Evolutionary conservation across 2,329 filamentous ascomycete genomes (phyloP), one percentile per base, ranked within the genome.

Genomic region (Microdochium nivale): DNA sequence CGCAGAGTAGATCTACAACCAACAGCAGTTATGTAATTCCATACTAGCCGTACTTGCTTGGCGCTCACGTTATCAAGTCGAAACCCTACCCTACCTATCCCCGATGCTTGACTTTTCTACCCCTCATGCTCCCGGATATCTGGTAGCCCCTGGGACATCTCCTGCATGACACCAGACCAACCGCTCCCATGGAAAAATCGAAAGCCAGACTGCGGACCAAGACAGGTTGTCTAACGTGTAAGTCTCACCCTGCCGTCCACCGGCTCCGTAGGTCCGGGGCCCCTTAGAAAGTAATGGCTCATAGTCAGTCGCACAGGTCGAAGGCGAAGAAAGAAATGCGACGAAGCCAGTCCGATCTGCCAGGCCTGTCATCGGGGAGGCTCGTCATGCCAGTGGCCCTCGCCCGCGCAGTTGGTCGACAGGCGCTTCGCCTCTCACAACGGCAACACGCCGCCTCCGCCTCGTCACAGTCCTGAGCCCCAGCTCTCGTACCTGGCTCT

Each of bases 321-420:
- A 8, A 3, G 19, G 4, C 40, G 40, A 7, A 44, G 19, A 19
- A 44, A 44, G 40, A 44, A 44, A 44, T 44, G 40, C 40, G 13
- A 24, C 13, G 40, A 44, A 23, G 19, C 3, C 16, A 60, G 32
- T 58, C 58, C 1, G 55, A 56, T 27, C 50, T 63, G 3, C 56
- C 57, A 1, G 33, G 50, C 11, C 50, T 62, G 5, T 19, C 16
- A 21, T 3, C 5, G 13, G 3, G 19, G 3, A 3, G 16, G 40
- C 21, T 19, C 16, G 21, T 2, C 3, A 7, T 44, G 40, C 19
- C 40, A 44, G 19, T 44, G 40, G 40, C 40, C 40, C 13, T 13
- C 9, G 3, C 8, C 21, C 19, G 19, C 3, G 21, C 16, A 44
- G 3, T 19, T 44, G 7, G n/a, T 23, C 40, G 40, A 44, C 21